Evolutionary conservation across 768 basidiomycete species (phyloP), one percentile per base, ranked within the genome.

Genomic region (Clavulina sp.): DNA sequence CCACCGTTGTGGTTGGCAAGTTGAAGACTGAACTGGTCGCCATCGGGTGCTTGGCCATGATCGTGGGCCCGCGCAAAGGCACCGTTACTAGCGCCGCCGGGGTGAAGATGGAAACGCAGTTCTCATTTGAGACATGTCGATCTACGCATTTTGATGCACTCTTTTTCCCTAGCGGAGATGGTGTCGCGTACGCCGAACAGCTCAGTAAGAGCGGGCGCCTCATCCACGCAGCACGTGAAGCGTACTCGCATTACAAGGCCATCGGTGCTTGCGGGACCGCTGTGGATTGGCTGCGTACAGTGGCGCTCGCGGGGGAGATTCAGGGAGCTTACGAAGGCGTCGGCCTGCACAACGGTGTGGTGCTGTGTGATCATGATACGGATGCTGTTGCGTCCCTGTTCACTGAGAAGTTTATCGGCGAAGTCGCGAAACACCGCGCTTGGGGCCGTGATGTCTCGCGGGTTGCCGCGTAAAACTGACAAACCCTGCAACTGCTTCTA

Each of bases 71-170:
- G 2, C 65, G 74, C 29, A 75, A 68, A 52, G 68, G 84, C n/a
- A 75, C 77, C 5, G 71, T 75, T 57, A 65, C 74, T 7, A 65
- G 67, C 41, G 43, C 9, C 9, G 55, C 62, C 23, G 61, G 59
- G 5, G 61, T 59, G 53, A 58, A 54, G 58, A 69, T 54, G 59
- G 76, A 49, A 60, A 69, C 62, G 71, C 77, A 40, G 75, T 89
- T 67, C 77, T 87, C 66, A 72, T 81, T 76, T 54, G 83, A 86
- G 60, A 76, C 79, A 1, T 82, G 80, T 59, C 73, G 88, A 46
- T 85, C 84, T 32, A 91, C 85, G 0, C 60, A 82, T 63, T 93
- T 85, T 59, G 89, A 92, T 61, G 84, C 84, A 0, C 55, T 91
- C 55, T 72, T 83, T 58, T 76, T 92, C 58, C 78, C 85, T 7